Conservation (phyloP, 176 grass and related monocot species). For the Ensete ventricosum region DNA sequence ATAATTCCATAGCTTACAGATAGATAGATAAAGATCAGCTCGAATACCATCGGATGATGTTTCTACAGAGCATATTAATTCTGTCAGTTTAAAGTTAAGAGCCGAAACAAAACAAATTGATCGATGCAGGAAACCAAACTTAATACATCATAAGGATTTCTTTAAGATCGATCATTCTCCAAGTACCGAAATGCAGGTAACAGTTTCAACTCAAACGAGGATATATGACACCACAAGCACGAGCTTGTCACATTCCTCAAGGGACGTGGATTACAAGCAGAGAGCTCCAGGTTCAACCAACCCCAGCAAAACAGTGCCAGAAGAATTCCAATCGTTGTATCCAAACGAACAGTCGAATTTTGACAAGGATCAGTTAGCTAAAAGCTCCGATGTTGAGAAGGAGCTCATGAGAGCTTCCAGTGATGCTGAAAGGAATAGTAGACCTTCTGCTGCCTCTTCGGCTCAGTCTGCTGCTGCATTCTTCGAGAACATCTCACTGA, state of each 20-base stretch:
- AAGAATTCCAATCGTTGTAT: background rate
- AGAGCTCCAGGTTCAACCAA: background rate
- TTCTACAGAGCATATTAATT: too few species aligned
- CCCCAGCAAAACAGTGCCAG: background rate
- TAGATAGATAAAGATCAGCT: too few species aligned
- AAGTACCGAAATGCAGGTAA: background rate
- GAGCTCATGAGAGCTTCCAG: background rate
- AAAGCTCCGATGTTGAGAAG: background rate
- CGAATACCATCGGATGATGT: too few species aligned
- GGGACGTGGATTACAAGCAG: background rate
- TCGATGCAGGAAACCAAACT: too few species aligned
- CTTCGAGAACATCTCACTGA: background rate
- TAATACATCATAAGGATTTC: too few species aligned
- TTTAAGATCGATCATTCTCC: constrained; percentile 1
- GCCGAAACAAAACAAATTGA: too few species aligned
- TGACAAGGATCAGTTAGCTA: background rate
- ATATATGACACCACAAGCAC: background rate
- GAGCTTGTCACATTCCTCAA: background rate
- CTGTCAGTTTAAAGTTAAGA: too few species aligned
- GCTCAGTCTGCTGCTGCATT: constrained; percentile 16
- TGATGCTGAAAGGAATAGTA: background rate
- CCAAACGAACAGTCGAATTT: background rate
- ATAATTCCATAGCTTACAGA: too few species aligned
- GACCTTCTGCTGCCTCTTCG: background rate
- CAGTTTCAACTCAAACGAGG: background rate